Percentiles rank a stretch among this genome's conserved stretches.
Evolutionary conservation across 495 filamentous ascomycete species (phyloP).

Genomic region (Astrocystis sublimbata): DNA sequence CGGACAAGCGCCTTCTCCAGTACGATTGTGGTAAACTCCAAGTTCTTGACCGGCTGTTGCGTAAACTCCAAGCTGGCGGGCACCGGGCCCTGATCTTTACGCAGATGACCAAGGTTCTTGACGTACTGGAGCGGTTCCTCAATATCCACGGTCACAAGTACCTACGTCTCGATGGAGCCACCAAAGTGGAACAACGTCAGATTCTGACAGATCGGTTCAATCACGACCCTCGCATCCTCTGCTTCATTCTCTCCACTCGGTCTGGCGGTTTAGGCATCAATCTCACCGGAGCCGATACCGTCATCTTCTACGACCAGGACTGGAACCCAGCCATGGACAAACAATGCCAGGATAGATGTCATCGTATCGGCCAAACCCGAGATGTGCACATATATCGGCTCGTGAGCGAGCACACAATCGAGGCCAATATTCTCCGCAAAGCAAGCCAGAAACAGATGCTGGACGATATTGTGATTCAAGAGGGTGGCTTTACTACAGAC

Average conservation of each 20-base stretch:
- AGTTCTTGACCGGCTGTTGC: constrained; percentile 80
- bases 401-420: constrained; percentile 96
- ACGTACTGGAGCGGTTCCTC: constrained; percentile 96
- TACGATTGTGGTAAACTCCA: constrained; percentile 99
- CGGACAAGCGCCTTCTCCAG: constrained; percentile 90
- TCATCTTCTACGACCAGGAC: constrained; percentile 99
- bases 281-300: constrained; percentile 92
- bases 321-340: constrained; percentile 99
- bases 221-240: constrained; percentile 85
- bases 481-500: constrained; percentile 97
- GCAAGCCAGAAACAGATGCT: constrained; percentile 96
- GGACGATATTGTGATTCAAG: constrained; percentile 97
- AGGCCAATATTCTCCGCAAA: constrained; percentile 97
- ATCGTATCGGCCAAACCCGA: constrained; percentile 96
- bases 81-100: constrained; percentile 97
- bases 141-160: constrained; percentile 98
- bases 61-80: constrained; percentile 82
- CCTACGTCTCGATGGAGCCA: constrained; percentile 89
- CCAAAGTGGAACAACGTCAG: constrained; percentile 93
- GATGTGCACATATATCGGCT: constrained; percentile 99
- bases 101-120: constrained; percentile 98
- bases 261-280: constrained; percentile 97
- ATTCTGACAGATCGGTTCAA: constrained; percentile 97
- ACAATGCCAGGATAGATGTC: constrained; percentile 96
- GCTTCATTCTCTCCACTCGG: constrained; percentile 91